Evolutionary conservation across 805 yeast genomes (phyloP).

Genomic region (Candida piceae): DNA sequence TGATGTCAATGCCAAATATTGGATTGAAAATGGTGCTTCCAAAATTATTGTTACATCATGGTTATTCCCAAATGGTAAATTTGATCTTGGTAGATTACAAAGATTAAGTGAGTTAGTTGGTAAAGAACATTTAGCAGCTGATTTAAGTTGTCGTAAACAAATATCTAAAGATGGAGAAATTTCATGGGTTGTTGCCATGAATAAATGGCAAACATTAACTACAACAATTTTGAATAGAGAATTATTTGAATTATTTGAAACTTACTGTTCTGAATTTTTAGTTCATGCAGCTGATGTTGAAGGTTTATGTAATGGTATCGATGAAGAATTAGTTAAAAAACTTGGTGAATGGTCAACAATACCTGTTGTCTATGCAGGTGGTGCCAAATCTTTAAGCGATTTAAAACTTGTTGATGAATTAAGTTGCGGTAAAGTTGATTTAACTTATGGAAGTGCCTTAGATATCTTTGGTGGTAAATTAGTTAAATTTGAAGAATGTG

Average conservation of each 20-base stretch:
- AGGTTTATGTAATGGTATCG: conserved; percentile 92
- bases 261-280: conserved; percentile 79
- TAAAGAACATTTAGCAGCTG: conserved; percentile 67
- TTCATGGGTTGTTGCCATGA: conserved; percentile 94
- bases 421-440: conserved; percentile 79
- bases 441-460: conserved; percentile 88
- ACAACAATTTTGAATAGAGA: conserved; percentile 48
- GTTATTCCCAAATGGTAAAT: conserved; percentile 66
- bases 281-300: conserved; percentile 99
- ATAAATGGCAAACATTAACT: conserved; percentile 94
- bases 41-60: conserved; percentile 92
- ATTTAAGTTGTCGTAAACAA: conserved; percentile 71
- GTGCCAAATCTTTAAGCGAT: conserved; percentile 75
- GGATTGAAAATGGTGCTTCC: conserved; percentile 77
- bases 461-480: conserved; percentile 91
- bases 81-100: conserved; percentile 47
- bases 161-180: conserved; percentile 22
- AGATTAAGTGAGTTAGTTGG: conserved; percentile 55
- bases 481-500: conserved; percentile 72
- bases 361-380: conserved; percentile 94
- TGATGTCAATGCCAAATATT: conserved; percentile 60
- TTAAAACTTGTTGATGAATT: conserved; percentile 58
- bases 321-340: conserved; percentile 63
- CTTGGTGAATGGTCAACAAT: conserved; percentile 75
- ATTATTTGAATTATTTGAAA: conserved; percentile 48